Evolutionary conservation across 371 early-diverging fungal genomes (phyloP), one percentile per base, ranked within the genome.

Genomic region (Dinochytrium kinnereticum): DNA sequence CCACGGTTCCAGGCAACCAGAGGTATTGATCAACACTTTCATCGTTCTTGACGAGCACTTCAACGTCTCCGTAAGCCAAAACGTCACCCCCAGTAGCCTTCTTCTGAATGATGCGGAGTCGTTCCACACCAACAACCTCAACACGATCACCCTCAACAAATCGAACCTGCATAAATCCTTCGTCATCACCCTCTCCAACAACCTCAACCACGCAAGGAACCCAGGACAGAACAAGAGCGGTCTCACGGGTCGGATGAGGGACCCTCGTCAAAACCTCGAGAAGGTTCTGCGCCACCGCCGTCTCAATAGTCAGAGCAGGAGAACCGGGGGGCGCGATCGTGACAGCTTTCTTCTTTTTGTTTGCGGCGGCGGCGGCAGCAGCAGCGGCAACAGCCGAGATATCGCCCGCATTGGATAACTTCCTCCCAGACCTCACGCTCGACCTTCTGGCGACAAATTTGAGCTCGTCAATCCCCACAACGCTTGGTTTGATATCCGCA

Each of bases 121-220:
- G 39, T 38, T 66, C 66, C 13, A 66, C 66, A 21, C 66, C 66
- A 19, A 66, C 66, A 2, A 66, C 66, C 44, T 66, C 66, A 33
- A 66, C 66, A 7, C 66, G 39, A 21, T 15, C 66, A 30, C 28
- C 66, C 2, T 44, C 66, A 37, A 66, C 24, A 44, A 66, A 66
- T 5, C 66, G 39, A 30, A 66, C 44, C 26, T 66, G 66, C 40
- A 66, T 40, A 33, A 66, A 66, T 17, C 66, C 66, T 66, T 66
- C 66, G 44, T 66, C 66, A 44, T 66, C 66, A 21, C 66, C 66
- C 44, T 66, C 66, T 13, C 66, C 66, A 33, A 66, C 66, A 37
- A 66, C 66, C 44, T 66, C 66, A 33, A 66, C 28, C 30, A 40
- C 44, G 66, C 66, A 66, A 33, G 66, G 66, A 26, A 66, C 66